Percentiles rank a stretch among this genome's conserved stretches.
Evolutionary conservation across 2,329 filamentous ascomycete species (phyloP).

Genomic region (Lasiodiplodia sp.): DNA sequence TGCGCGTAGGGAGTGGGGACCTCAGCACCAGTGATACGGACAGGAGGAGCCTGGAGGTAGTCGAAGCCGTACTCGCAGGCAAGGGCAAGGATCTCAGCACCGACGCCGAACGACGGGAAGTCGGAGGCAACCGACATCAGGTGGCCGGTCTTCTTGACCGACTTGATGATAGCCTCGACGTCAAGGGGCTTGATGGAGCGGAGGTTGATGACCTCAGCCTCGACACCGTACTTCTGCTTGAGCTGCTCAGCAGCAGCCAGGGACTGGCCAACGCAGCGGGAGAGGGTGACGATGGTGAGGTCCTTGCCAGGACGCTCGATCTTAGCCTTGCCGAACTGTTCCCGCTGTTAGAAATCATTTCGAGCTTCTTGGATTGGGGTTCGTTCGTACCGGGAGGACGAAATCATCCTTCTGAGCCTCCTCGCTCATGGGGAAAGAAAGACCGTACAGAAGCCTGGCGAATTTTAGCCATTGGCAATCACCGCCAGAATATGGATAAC

Average conservation of each 20-base stretch:
- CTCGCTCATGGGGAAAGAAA: conserved; percentile 96
- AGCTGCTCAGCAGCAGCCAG: conserved; percentile 87
- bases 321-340: conserved; percentile 93
- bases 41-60: conserved; percentile 92
- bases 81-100: conserved; percentile 89
- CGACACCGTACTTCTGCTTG: conserved; percentile 95
- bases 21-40: conserved; percentile 94
- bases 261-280: conserved; percentile 92
- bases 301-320: conserved; percentile 96
- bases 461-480: background rate
- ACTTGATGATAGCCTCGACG: conserved; percentile 92
- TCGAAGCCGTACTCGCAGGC: conserved; percentile 99
- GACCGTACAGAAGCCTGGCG: conserved; percentile 79
- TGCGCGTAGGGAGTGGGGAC: conserved; percentile 95
- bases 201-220: conserved; percentile 97
- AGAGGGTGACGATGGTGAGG: conserved; percentile 92
- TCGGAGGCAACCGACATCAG: conserved; percentile 93
- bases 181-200: conserved; percentile 97
- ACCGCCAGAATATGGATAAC: background rate
- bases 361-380: background rate
- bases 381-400: conserved; percentile 73
- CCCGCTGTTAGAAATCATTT: conserved; percentile 3
- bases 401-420: conserved; percentile 96
- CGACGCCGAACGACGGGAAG: conserved; percentile 93
- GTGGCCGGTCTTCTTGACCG: conserved; percentile 97